phyloP scores from a whole-genome alignment of 2,329 filamentous ascomycete genomes.

The Zymoseptoria brevis region DNA sequence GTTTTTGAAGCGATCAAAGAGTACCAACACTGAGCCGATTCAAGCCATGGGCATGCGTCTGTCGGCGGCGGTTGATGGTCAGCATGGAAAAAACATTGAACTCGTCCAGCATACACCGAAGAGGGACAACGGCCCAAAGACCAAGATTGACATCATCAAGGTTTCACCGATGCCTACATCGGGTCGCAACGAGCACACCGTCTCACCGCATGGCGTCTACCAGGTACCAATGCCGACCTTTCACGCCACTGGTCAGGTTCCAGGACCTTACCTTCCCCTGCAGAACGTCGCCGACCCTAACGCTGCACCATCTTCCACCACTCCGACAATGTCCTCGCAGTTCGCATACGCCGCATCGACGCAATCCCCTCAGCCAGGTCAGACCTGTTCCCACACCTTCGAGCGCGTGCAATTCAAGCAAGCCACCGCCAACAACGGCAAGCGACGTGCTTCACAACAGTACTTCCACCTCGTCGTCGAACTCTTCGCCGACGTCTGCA shows the following conservation, averaged over 20 bases:
- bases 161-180: constrained; percentile 57
- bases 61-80: constrained; percentile 71
- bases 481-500: constrained; percentile 62
- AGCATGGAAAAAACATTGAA: constrained; percentile 67
- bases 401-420: constrained; percentile 93
- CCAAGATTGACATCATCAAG: constrained; percentile 61
- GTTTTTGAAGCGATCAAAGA: constrained; percentile 45
- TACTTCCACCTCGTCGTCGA: constrained; percentile 89
- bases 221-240: constrained; percentile 31
- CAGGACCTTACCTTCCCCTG: constrained; percentile 37
- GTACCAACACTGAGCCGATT: constrained; percentile 46
- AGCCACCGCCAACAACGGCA: constrained; percentile 88
- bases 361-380: constrained; percentile 18
- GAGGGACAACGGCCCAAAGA: constrained; percentile 77
- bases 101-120: constrained; percentile 88
- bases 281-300: constrained; percentile 27
- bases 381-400: constrained; percentile 54
- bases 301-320: constrained; percentile 7
- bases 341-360: constrained; percentile 14
- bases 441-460: constrained; percentile 80
- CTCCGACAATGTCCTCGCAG: constrained; percentile 9
- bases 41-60: constrained; percentile 75
- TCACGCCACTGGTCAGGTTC: constrained; percentile 29
- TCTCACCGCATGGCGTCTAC: constrained; percentile 31
- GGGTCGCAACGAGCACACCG: constrained; percentile 30